phyloP scores from a whole-genome alignment of 257 asterid genomes.

The Solanum rostratum region DNA sequence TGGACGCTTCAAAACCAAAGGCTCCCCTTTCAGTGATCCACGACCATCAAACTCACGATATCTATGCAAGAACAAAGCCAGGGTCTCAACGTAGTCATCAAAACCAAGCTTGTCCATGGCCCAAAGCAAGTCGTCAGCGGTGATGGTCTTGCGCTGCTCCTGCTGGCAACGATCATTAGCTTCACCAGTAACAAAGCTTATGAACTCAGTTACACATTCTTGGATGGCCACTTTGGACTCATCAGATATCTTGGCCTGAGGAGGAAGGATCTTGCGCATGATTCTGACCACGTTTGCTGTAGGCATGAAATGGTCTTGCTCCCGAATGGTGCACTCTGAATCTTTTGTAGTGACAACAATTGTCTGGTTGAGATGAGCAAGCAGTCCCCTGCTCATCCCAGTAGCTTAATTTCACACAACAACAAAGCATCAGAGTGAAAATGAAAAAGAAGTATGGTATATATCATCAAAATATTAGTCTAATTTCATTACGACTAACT shows the following conservation, averaged over 20 bases:
- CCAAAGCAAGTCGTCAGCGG: slow-evolving; percentile 93
- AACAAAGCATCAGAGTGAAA: not conserved
- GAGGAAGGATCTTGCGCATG: slow-evolving; percentile 85
- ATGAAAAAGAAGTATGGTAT: not conserved
- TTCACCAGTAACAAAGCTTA: slow-evolving; percentile 90
- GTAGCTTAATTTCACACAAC: slow-evolving; percentile 1
- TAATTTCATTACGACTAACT: not conserved
- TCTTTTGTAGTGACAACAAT: not conserved
- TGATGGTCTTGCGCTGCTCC: slow-evolving; percentile 95
- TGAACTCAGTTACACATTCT: slow-evolving; percentile 87
- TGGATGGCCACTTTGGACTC: slow-evolving; percentile 91
- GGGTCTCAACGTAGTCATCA: slow-evolving; percentile 88
- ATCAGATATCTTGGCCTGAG: slow-evolving; percentile 83
- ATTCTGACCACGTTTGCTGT: slow-evolving; percentile 81
- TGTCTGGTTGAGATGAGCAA: slow-evolving; percentile 17
- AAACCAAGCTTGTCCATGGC: slow-evolving; percentile 97
- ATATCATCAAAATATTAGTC: not conserved
- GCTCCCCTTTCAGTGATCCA: slow-evolving; percentile 51
- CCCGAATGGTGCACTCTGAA: slow-evolving; percentile 61
- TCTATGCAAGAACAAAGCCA: slow-evolving; percentile 72
- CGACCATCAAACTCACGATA: slow-evolving; percentile 77
- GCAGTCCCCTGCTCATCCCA: slow-evolving; percentile 34
- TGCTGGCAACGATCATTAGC: slow-evolving; percentile 93
- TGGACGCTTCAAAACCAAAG: slow-evolving; percentile 33
- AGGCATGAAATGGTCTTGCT: slow-evolving; percentile 97